Base-by-base conservation (phyloP, 306 rosid species). In the Acmispon strigosus region DNA sequence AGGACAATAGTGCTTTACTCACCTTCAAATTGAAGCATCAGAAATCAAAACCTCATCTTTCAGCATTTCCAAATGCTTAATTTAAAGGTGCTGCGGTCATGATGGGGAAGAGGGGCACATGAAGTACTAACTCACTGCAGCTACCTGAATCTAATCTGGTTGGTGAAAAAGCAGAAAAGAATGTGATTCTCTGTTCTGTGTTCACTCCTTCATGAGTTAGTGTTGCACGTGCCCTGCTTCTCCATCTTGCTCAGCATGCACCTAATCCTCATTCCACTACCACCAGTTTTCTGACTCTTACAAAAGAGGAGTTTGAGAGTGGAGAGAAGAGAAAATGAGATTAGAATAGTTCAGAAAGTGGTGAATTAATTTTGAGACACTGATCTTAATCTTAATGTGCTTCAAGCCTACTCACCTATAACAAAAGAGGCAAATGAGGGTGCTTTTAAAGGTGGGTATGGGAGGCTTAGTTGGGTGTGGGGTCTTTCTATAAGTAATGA, bases 161-260 rank as follows among this genome's bases (percentile, higher is more conserved):
- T 19, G 56, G 72, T 29, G 59, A 69, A 29, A 22, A 61, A 48
- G 44, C 79, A 78, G 56, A 16, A 29, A 29, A 17, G 17, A 49
- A 69, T 45, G 76, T 69, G 67, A 66, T 67, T 68, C 62, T 67
- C 61, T 69, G 11, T 42, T 67, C 61, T 69, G 11, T 42, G 37
- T 64, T 63, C 50, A 59, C 24, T 12, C 17, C 1, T 65, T 47
- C 55, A 68, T 62, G 96, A 87, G 96, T 86, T 80, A 89, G 95
- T 63, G 75, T 79, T 89, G 94, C 96, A 92, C 98, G 98, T 92
- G 96, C 98, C 96, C 96, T 92, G 98, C 98, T 92, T 89, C 98
- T 92, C 98, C 98, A 92, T 87, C 98, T 57, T 81, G 96, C 83
- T 83, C 94, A 72, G 55, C 93, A 81, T 82, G 83, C 92, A 84